Conservation (phyloP, 352 stramenopile species). For the Pythium utonaiense region DNA sequence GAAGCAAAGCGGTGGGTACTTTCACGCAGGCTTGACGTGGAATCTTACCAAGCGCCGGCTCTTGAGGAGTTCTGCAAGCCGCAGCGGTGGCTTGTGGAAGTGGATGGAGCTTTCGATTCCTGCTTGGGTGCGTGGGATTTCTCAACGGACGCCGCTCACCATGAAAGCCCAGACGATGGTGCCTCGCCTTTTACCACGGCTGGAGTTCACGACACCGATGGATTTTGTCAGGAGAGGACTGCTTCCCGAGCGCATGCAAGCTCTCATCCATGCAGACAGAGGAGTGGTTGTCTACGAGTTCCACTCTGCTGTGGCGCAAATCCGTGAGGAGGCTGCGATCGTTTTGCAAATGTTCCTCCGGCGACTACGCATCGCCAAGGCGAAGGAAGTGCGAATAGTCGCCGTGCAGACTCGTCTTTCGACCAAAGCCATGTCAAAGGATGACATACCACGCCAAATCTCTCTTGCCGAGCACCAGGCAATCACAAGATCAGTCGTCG, state of each 20-base stretch:
- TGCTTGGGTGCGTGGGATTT: not conserved
- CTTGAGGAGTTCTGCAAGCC: not conserved
- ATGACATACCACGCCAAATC: not conserved
- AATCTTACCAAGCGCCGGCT: not conserved
- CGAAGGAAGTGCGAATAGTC: not conserved
- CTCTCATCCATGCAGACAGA: not conserved
- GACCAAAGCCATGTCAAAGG: not conserved
- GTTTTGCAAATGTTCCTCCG: slow-evolving; percentile 11
- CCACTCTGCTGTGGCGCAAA: not conserved
- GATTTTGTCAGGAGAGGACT: not conserved
- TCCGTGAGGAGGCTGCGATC: not conserved
- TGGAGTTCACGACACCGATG: not conserved
- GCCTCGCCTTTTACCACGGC: not conserved
- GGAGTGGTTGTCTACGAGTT: slow-evolving; percentile 5
- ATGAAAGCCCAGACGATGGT: not conserved
- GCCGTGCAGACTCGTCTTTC: not conserved
- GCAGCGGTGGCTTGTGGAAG: slow-evolving; percentile 2
- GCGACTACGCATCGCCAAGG: not conserved
- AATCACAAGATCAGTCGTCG: slow-evolving; percentile 5
- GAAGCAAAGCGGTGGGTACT: not conserved
- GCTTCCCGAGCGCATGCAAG: not conserved
- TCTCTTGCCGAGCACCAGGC: slow-evolving; percentile 4
- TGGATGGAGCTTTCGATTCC: slow-evolving; percentile 14
- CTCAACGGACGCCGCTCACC: not conserved
- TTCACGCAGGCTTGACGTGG: slow-evolving; percentile 11